These are phyloP conservation scores for Excoecaria cochinchinensis DNA, from an alignment of 345 rosid species.

Conservation along the genomic window DNA sequence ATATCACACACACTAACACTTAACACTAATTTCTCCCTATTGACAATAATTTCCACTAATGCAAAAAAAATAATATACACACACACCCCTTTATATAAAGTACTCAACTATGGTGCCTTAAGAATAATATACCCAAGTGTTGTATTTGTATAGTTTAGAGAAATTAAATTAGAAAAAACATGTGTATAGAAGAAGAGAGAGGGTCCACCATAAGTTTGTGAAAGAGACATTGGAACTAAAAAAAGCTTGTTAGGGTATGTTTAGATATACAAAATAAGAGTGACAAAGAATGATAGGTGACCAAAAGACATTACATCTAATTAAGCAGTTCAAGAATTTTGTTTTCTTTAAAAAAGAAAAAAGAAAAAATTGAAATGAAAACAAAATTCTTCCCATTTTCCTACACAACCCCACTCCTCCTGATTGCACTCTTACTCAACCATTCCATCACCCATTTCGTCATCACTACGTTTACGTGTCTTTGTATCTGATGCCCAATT, in stretches of 20 bases:
- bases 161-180: not conserved
- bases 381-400: conserved; percentile 38
- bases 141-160: not conserved
- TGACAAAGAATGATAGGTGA: conserved; percentile 41
- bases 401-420: conserved; percentile 47
- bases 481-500: not conserved
- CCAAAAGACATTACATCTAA: conserved; percentile 17
- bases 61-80: not conserved
- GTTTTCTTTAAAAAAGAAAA: not conserved
- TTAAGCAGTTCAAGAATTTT: not conserved
- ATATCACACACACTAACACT: conserved; percentile 5
- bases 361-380: conserved; percentile 5
- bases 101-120: conserved; percentile 21
- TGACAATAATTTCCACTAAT: not conserved
- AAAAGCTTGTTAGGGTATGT: conserved; percentile 37
- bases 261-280: conserved; percentile 17
- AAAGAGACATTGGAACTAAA: conserved; percentile 50
- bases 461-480: conserved; percentile 58
- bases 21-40: not conserved
- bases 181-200: not conserved
- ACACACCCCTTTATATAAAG: conserved; percentile 46
- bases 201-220: conserved; percentile 49
- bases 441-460: conserved; percentile 69
- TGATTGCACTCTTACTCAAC: conserved; percentile 70
- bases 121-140: not conserved